These are phyloP conservation scores for Curvularia hawaiiensis DNA, from an alignment of 2,329 filamentous ascomycete species.

Conservation along the genomic window DNA sequence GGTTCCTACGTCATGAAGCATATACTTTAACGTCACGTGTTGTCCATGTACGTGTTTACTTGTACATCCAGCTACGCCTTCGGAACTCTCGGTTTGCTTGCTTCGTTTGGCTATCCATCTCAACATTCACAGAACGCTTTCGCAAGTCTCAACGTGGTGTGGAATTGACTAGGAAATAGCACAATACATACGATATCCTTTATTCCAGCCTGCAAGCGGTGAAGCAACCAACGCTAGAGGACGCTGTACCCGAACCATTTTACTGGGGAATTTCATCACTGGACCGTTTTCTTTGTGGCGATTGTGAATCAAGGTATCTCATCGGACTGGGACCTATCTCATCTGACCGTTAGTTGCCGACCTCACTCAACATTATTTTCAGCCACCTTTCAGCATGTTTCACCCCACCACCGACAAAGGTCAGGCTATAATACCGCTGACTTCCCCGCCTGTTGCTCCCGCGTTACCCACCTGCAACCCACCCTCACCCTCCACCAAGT, in stretches of 20 bases:
- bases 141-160: too few relatives aligned
- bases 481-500: slow-evolving; percentile 12
- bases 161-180: neutral
- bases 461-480: neutral
- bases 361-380: slow-evolving; percentile 2
- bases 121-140: neutral
- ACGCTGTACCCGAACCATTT: neutral
- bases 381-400: slow-evolving; percentile 13
- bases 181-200: neutral
- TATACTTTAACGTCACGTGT: neutral
- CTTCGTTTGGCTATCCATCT: neutral
- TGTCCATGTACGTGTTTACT: neutral
- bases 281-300: neutral
- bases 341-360: slow-evolving; percentile 4
- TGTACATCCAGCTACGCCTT: neutral
- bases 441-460: slow-evolving; percentile 4
- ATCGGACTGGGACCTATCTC: neutral
- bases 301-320: neutral
- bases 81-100: neutral
- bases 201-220: neutral
- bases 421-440: slow-evolving; percentile 11
- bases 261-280: slow-evolving; percentile 2
- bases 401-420: slow-evolving; percentile 9
- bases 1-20: neutral
- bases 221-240: neutral